Percentiles rank a stretch among this genome's conserved stretches.
These are phyloP conservation scores for Cytidiella melzeri DNA, from an alignment of 768 basidiomycete species.

Conservation along the genomic window DNA sequence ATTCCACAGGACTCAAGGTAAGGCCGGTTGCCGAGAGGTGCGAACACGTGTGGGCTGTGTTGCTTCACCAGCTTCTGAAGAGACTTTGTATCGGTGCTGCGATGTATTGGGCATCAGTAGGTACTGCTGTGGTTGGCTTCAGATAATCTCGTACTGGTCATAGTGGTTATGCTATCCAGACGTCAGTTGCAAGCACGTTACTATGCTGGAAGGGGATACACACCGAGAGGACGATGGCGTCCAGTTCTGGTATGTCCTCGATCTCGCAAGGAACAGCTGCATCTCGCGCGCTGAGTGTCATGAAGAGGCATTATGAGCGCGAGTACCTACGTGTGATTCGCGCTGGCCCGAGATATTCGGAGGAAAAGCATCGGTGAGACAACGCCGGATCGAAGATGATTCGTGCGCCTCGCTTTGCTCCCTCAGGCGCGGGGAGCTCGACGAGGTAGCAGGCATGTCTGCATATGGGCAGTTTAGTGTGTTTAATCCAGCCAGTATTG, in stretches of 20 bases:
- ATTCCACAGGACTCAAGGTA: slow-evolving; percentile 30
- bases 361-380: slow-evolving; percentile 30
- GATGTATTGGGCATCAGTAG: not conserved
- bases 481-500: not conserved
- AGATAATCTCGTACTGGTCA: slow-evolving; percentile 25
- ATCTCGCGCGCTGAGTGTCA: not conserved
- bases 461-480: not conserved
- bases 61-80: slow-evolving; percentile 23
- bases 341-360: slow-evolving; percentile 25
- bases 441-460: slow-evolving; percentile 35
- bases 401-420: slow-evolving; percentile 31
- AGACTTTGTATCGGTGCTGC: slow-evolving; percentile 30
- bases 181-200: too few relatives aligned
- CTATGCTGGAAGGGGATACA: slow-evolving; percentile 13
- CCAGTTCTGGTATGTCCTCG: slow-evolving; percentile 43
- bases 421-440: slow-evolving; percentile 29
- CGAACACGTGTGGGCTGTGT: slow-evolving; percentile 35
- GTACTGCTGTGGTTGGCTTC: not conserved
- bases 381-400: slow-evolving; percentile 35
- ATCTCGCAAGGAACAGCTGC: slow-evolving; percentile 32
- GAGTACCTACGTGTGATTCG: slow-evolving; percentile 28
- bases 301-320: slow-evolving; percentile 13
- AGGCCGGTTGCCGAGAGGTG: slow-evolving; percentile 37
- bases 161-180: slow-evolving; percentile 35
- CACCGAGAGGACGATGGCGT: slow-evolving; percentile 44